Evolutionary conservation across 495 filamentous ascomycete genomes (phyloP).

Genomic region (Penicillium chermesinum): DNA sequence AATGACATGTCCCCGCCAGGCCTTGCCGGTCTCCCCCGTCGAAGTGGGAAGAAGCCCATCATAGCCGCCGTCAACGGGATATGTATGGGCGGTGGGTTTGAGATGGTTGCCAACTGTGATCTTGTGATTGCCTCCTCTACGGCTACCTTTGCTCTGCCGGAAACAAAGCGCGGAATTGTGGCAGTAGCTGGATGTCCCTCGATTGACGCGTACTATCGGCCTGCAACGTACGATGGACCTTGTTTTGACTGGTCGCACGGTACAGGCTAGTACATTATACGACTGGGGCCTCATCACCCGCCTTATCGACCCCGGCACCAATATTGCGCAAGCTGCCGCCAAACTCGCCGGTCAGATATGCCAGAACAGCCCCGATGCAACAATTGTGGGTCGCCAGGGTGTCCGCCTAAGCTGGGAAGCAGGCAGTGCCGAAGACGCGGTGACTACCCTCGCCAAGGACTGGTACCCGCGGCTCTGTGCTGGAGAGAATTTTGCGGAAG

Average conservation of each 20-base stretch:
- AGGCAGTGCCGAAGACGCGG: constrained; percentile 58
- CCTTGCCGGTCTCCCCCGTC: constrained; percentile 51
- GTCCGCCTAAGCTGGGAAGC: constrained; percentile 65
- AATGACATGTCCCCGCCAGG: constrained; percentile 45
- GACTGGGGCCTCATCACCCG: constrained; percentile 60
- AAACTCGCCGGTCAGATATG: constrained; percentile 20
- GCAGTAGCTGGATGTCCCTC: constrained; percentile 65
- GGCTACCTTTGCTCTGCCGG: constrained; percentile 60
- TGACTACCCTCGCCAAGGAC: constrained; percentile 49
- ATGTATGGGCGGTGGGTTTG: constrained; percentile 69
- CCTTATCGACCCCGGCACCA: constrained; percentile 11
- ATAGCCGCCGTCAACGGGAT: constrained; percentile 73
- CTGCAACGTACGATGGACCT: constrained; percentile 67
- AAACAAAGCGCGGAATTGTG: constrained; percentile 65
- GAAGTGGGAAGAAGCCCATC: constrained; percentile 52
- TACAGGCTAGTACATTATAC: constrained; percentile 53
- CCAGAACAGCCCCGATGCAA: constrained; percentile 61
- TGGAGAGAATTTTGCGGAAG: constrained; percentile 74
- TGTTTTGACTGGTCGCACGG: constrained; percentile 56
- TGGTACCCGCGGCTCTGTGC: constrained; percentile 55
- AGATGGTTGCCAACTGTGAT: constrained; percentile 68
- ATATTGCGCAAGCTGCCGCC: constrained; percentile 28
- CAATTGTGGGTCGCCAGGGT: constrained; percentile 62
- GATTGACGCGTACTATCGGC: constrained; percentile 64
- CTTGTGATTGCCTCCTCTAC: constrained; percentile 53